Base-by-base conservation (phyloP, 2,329 filamentous ascomycete species). In the Xylariomycetidae sp. region DNA sequence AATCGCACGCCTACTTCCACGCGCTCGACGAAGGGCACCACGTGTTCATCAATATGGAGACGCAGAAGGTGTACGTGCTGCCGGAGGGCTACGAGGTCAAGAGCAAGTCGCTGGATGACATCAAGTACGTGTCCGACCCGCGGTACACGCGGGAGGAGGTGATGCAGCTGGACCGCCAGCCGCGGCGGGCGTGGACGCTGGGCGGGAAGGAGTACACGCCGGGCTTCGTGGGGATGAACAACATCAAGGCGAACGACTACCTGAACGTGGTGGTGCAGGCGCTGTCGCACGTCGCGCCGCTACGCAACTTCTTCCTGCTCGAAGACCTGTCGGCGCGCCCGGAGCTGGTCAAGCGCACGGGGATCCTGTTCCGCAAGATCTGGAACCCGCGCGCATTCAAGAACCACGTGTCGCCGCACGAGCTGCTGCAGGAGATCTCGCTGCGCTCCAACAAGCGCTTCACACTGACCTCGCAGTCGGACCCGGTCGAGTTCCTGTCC, bases 171-270 rank as follows among this genome's bases (percentile, higher is more conserved):
- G 92, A 96, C 63, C 75, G 79, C 33, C 61, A 70, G 45, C 65
- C 68, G 33, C 70, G 71, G 52, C 70, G 67, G 13, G 76, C 78
- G 27, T 88, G 82, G 74, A 90, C 94, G 51, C 71, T 96, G 25
- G 70, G 72, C 31, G 87, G 87, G 43, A 85, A 83, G 60, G 79
- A 84, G 56, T 98, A 98, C 63, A 82, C 82, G 46, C 92, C 92
- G 14, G 90, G 92, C 5, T 98, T 89, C 57, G 87, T 98, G 40
- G 92, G 92, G 46, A 93, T 98, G 85, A 98, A 98, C 72, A 98
- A 98, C 64, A 95, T 98, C 71, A 98, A 98, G 62, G 87, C 92
- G 38, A 98, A 98, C 64, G 92, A 98, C 67, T 98, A 98, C 64
- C 74, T 96, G 54, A 98, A 98, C 56, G 90, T 95, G 17, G 76